Evolutionary conservation across 768 basidiomycete species (phyloP), one percentile per base, ranked within the genome.

Genomic region (Suillus occidentalis): DNA sequence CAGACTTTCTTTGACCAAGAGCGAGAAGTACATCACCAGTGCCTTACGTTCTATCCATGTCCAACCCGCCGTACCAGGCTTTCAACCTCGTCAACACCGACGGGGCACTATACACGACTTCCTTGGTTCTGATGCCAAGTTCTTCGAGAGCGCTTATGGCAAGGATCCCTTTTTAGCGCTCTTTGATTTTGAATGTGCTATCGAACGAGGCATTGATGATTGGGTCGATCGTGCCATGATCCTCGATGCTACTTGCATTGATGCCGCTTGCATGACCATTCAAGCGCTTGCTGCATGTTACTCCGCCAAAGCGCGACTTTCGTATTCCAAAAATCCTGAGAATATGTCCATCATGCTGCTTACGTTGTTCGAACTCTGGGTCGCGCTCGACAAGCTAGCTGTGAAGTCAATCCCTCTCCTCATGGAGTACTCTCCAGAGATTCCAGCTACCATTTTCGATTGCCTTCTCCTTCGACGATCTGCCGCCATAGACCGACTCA

Each of bases 291-390:
- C 73, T 18, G 49, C 45, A 18, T 50, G 66, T 8, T 78, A 82
- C 55, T 68, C 70, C 5, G 60, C 66, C 1, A 62, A 69, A 0
- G 76, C 82, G 0, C 36, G 57, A 31, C 36, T n/a, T 0, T 61
- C 68, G 6, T 82, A 81, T 58, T 58, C 61, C 16, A 65, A 67
- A 25, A 81, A 76, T 52, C 78, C 82, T 9, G 81, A 83, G 63
- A 53, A 67, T n/a, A 50, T 69, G 4, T 78, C 77, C 13, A 62
- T 79, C 20, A 81, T 85, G 77, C 66, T 85, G 40, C 72, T 86
- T 56, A 81, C 80, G 6, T 64, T 80, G 39, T 68, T 85, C 28
- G 79, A 83, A 37, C 72, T 86, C 20, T 86, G 85, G 85, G 73
- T 82, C 1, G 81, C 79, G 0, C 72, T 85, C 5, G 84, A 86